phyloP scores from a whole-genome alignment of 2,329 filamentous ascomycete genomes.

The Xylariomycetidae sp. region DNA sequence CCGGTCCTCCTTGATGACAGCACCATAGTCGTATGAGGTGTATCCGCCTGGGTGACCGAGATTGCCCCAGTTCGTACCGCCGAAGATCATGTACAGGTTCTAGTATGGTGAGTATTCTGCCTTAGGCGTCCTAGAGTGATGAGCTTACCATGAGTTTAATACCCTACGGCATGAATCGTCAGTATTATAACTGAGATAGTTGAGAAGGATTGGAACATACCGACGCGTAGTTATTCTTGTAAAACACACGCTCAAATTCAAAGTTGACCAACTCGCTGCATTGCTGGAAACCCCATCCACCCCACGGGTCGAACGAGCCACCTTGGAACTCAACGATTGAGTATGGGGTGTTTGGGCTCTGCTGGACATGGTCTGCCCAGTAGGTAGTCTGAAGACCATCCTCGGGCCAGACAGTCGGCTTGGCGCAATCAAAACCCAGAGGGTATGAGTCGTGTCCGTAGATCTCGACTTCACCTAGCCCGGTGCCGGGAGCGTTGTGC shows the following conservation, averaged over 20 bases:
- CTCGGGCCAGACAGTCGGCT: conserved; percentile 51
- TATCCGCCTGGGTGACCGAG: conserved; percentile 63
- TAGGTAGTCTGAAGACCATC: conserved; percentile 51
- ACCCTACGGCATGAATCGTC: too few species aligned
- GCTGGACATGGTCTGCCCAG: conserved; percentile 44
- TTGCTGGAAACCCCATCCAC: conserved; percentile 58
- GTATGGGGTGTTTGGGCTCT: conserved; percentile 61
- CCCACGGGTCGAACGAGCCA: conserved; percentile 70
- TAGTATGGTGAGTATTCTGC: conserved; percentile 62
- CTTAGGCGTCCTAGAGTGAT: conserved; percentile 6
- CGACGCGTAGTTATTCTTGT: conserved; percentile 67
- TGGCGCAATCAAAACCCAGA: conserved; percentile 38
- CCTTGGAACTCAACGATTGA: conserved; percentile 53
- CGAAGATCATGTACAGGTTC: conserved; percentile 54
- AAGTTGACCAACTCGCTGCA: conserved; percentile 61
- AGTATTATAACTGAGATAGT: neutral
- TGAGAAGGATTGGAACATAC: conserved; percentile 5
- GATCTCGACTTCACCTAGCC: conserved; percentile 35
- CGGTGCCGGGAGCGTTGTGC: conserved; percentile 58
- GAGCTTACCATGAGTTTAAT: too few species aligned
- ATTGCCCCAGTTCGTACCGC: conserved; percentile 83
- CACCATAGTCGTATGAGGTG: conserved; percentile 51
- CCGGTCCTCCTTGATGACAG: conserved; percentile 62
- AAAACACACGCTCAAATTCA: conserved; percentile 73
- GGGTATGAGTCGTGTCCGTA: conserved; percentile 37